Conservation (phyloP, 768 basidiomycete species). For the Lentinula edodes region DNA sequence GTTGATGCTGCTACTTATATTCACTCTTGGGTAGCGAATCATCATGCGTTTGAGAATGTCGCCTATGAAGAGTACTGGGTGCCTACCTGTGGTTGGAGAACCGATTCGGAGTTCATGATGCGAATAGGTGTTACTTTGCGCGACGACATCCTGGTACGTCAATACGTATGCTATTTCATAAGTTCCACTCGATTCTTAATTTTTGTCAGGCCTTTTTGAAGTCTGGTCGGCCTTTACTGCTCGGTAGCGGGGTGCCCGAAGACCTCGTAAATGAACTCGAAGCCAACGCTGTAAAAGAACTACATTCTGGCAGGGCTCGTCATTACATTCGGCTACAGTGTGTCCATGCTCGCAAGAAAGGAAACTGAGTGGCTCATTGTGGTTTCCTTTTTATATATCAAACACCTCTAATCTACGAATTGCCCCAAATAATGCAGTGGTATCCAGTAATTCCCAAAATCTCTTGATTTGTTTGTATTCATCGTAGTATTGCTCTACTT, state of each 20-base stretch:
- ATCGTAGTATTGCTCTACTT: neutral
- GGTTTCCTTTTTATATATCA: neutral
- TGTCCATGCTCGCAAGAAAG: conserved; percentile 53
- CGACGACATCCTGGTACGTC: conserved; percentile 52
- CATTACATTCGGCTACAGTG: conserved; percentile 54
- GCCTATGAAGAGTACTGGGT: conserved; percentile 58
- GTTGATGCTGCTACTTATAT: conserved; percentile 58
- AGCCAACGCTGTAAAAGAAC: conserved; percentile 42
- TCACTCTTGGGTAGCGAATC: conserved; percentile 45
- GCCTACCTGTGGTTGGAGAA: conserved; percentile 52
- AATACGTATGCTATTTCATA: neutral
- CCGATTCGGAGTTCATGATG: conserved; percentile 30
- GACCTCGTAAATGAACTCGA: conserved; percentile 50
- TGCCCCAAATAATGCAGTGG: neutral
- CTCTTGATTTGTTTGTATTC: neutral
- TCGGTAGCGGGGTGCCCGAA: conserved; percentile 55
- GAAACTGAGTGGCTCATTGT: neutral
- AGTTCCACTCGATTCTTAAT: neutral
- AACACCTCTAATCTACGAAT: neutral
- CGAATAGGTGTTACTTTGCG: conserved; percentile 40
- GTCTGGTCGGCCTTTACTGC: conserved; percentile 61
- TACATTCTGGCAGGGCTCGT: conserved; percentile 38
- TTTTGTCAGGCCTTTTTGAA: conserved; percentile 52
- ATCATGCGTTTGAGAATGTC: conserved; percentile 55
- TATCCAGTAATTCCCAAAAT: neutral